These are phyloP conservation scores for Penstemon davidsonii DNA, from an alignment of 257 asterid species.

Conservation along the genomic window DNA sequence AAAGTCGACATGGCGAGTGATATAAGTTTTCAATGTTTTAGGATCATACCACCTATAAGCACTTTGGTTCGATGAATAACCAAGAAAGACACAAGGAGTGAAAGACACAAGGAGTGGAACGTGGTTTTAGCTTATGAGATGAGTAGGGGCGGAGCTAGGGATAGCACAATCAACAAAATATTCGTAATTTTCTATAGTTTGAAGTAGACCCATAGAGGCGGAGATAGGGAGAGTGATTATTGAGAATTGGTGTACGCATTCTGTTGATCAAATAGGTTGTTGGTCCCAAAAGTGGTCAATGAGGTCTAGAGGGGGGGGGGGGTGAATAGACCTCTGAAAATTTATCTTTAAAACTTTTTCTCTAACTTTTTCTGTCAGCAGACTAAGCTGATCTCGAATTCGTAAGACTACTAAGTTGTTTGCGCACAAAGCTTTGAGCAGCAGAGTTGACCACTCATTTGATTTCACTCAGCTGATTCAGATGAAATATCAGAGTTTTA, in stretches of 20 bases:
- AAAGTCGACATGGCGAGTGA: constrained; percentile 11
- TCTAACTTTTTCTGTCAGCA: no score
- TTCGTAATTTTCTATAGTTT: not conserved
- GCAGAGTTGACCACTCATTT: no score
- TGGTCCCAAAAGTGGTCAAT: no score
- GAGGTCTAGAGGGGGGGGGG: no score
- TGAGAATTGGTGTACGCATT: not conserved
- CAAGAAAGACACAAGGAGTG: constrained; percentile 11
- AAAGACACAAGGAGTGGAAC: not conserved
- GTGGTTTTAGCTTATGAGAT: not conserved
- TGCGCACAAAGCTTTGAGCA: no score
- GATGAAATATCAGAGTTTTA: no score
- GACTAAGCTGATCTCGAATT: no score
- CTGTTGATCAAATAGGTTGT: not conserved
- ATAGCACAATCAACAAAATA: constrained; percentile 9
- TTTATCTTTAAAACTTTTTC: no score
- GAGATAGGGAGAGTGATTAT: not conserved
- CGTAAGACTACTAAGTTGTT: no score
- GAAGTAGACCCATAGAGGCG: not conserved
- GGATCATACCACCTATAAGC: not conserved
- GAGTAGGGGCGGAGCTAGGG: constrained; percentile 17
- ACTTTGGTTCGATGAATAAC: constrained; percentile 8
- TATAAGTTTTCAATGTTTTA: not conserved
- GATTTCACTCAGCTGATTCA: no score
- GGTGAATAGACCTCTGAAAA: no score